Conservation (phyloP, 129 eudicot genomes). For the carrot (Daucus carota) region DNA sequence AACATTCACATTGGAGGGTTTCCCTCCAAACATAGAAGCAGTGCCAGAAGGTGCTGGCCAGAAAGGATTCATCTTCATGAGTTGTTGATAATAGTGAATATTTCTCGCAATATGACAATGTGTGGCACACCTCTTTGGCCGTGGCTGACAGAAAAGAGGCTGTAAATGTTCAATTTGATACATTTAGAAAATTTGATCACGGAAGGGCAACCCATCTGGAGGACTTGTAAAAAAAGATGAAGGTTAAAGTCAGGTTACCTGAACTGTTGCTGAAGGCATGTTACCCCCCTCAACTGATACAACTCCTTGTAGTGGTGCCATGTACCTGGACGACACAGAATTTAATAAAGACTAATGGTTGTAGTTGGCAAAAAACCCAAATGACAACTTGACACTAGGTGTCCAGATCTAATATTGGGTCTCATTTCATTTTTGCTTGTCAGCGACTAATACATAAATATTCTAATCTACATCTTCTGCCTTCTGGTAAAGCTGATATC, state of each 20-base stretch:
- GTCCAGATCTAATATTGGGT: too few species aligned
- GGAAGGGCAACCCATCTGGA: not conserved
- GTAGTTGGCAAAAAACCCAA: too few species aligned
- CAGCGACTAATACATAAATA: too few species aligned
- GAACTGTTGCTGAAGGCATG: constrained; percentile 61
- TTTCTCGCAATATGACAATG: constrained; percentile 89
- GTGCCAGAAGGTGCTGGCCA: constrained; percentile 74
- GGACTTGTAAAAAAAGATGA: not conserved
- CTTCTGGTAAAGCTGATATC: too few species aligned
- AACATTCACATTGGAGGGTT: constrained; percentile 53
- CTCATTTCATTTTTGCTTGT: too few species aligned
- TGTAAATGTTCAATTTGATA: constrained; percentile 18
- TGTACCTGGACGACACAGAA: constrained; percentile 43
- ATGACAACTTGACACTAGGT: too few species aligned
- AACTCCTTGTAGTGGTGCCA: constrained; percentile 93
- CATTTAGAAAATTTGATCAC: not conserved
- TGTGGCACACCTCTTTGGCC: constrained; percentile 90
- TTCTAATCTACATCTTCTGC: too few species aligned
- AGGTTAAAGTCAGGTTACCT: constrained; percentile 41
- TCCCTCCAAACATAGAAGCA: constrained; percentile 60
- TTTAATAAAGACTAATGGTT: not conserved
- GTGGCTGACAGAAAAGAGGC: constrained; percentile 85
- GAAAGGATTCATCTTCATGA: constrained; percentile 75
- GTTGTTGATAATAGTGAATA: constrained; percentile 65
- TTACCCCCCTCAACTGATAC: constrained; percentile 70